A percentile compares a stretch with the other conserved stretches of the same genome.
Evolutionary conservation across 1,284 basidiomycete genomes (phyloP).

Genomic region (Heterobasidion parviporum): DNA sequence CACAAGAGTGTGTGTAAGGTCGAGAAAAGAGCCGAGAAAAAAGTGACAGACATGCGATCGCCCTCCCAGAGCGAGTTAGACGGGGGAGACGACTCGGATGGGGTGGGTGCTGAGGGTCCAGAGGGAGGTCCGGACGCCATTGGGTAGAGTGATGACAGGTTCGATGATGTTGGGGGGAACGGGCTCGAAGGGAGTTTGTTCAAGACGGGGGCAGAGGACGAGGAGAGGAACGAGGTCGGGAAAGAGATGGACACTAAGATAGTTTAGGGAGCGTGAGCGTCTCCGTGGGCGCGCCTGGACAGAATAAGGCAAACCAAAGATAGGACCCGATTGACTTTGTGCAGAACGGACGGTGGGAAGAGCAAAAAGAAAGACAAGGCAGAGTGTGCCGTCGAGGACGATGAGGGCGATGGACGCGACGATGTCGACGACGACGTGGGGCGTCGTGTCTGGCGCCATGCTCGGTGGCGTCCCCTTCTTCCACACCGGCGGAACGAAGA

Average conservation of each 20-base stretch:
- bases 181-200: background rate
- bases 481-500: background rate
- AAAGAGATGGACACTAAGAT: constrained; percentile 7
- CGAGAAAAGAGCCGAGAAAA: constrained; percentile 1
- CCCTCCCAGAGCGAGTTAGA: constrained; percentile 39
- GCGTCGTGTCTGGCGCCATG: background rate
- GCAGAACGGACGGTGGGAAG: background rate
- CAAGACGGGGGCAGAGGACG: constrained; percentile 1
- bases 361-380: background rate
- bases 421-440: background rate
- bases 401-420: background rate
- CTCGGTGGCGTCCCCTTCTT: background rate
- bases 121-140: constrained; percentile 18
- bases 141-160: background rate
- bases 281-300: constrained; percentile 6
- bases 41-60: constrained; percentile 38
- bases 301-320: constrained; percentile 2
- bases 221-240: background rate
- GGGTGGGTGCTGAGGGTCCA: constrained; percentile 3
- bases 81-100: constrained; percentile 9
- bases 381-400: background rate
- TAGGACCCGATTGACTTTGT: background rate
- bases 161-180: background rate
- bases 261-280: constrained; percentile 7
- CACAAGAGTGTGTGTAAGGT: background rate